Evolutionary conservation across 108 stramenopile genomes (phyloP).

Genomic region (Pseudonitzschia pungens): DNA sequence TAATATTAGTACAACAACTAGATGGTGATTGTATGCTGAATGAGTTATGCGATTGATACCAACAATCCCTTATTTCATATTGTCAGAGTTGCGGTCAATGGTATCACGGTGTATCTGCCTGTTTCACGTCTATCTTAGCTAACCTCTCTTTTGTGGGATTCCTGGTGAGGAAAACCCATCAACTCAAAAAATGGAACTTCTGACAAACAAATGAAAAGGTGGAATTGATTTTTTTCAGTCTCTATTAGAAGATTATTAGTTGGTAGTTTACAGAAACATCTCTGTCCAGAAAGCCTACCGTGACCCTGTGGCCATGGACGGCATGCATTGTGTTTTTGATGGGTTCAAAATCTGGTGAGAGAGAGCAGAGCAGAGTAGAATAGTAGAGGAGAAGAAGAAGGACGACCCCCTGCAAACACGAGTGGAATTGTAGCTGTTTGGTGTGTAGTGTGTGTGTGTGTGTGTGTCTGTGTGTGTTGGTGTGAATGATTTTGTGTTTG

Average conservation of each 20-base stretch:
- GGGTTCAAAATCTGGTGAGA: slow-evolving; percentile 1
- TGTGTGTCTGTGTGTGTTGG: background rate
- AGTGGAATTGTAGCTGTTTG: background rate
- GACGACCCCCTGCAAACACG: background rate
- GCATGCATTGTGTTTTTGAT: background rate
- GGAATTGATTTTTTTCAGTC: background rate
- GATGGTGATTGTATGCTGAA: no score
- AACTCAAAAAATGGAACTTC: no score
- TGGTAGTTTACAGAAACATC: slow-evolving; percentile 9
- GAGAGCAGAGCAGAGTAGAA: no score
- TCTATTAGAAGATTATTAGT: background rate
- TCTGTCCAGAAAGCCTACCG: background rate
- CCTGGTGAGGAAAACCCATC: no score
- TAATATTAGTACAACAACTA: no score
- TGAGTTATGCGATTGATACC: no score
- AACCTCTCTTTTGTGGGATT: no score
- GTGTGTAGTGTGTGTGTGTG: background rate
- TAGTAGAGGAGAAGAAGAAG: background rate
- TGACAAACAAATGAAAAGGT: background rate
- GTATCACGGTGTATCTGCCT: no score
- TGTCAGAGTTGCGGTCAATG: no score
- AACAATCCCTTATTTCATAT: no score
- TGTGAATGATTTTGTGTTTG: no score
- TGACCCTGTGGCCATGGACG: background rate
- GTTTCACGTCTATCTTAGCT: no score